Base-by-base conservation (phyloP, 345 rosid species). In the Linum lewisii region DNA sequence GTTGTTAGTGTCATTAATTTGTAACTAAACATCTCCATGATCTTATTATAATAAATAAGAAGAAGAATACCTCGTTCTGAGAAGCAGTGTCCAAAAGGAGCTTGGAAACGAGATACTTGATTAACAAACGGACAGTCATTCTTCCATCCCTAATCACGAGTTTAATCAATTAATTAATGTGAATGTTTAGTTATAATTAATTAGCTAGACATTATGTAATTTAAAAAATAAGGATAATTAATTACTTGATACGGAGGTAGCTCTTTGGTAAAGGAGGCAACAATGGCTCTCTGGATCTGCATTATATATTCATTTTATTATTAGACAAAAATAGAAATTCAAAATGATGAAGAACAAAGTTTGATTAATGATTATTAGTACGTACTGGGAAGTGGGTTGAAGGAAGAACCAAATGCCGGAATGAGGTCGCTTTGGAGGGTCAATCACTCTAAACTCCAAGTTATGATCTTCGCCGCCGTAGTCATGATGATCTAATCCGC, bases 211-310 rank as follows among this genome's bases (percentile, higher is more conserved):
- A 11, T n/a, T n/a, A n/a, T n/a, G n/a, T n/a, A n/a, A n/a, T n/a
- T n/a, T n/a, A n/a, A n/a, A n/a, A 16, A 42, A 11, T 3, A 3
- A 42, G 34, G 18, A 42, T 3, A 16, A 11, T 6, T 6, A 38
- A 59, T 76, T 80, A 94, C 99, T 90, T 94, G 95, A 94, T 94
- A 80, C 99, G 84, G 60, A 94, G 82, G 83, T 81, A 90, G 90
- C 95, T 82, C 83, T 87, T 90, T 0, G 86, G 83, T 81, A 94
- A 84, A 65, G 90, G 99, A 54, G 96, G 99, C 82, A 94, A 73
- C 70, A 81, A 81, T 25, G 97, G 96, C 64, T 89, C 95, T 79
- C 70, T 81, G 9, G 75, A 72, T 74, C 99, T 93, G 87, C 81
- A 81, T 70, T 74, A n/a, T n/a, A 47, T 6, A 7, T 11, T 42